Base-by-base conservation (phyloP, 148 eudicot species). In the Oxyria digyna region DNA sequence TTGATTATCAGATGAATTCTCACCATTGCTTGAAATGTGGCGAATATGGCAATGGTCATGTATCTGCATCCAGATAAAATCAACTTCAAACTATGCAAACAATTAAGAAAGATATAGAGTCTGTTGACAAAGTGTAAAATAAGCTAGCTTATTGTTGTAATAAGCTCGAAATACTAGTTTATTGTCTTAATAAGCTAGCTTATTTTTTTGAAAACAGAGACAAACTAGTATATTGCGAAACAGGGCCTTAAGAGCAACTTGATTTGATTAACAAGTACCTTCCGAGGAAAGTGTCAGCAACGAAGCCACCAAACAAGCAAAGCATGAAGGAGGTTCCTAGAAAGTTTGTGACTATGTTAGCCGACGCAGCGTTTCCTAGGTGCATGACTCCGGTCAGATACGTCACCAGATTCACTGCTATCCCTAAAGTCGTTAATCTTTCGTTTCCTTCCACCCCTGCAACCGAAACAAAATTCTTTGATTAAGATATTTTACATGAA, bases 261-360 rank as follows among this genome's bases (percentile, higher is more conserved):
- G n/a, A n/a, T n/a, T n/a, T n/a, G n/a, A n/a, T n/a, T n/a, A n/a
- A n/a, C 8, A 42, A 41, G 1, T 18, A 93, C 96, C 98, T 74
- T 77, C 98, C 98, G 37, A 94, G 81, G 55, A 73, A 94, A 33
- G 97, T 87, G 72, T 94, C 98, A 46, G 98, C 98, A 45, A 94
- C 68, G 69, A 94, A 94, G 31, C 98, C 98, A 23, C 98, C 98
- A 42, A 94, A 80, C 57, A 94, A 79, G 62, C 87, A 85, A 23
- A 94, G 86, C 92, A 94, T 86, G 77, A 90, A 94, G 42, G 98
- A 94, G 33, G 98, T 87, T 35, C 98, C 98, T 45, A 93, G 73
- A 68, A 93, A 93, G 67, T 93, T 93, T 23, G 98, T 94, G 72
- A 90, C 97, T 0, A 80, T 82, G 78, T 94, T 94, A 33, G 98